phyloP scores from a whole-genome alignment of 805 yeast species.

The Candida railenensis region DNA sequence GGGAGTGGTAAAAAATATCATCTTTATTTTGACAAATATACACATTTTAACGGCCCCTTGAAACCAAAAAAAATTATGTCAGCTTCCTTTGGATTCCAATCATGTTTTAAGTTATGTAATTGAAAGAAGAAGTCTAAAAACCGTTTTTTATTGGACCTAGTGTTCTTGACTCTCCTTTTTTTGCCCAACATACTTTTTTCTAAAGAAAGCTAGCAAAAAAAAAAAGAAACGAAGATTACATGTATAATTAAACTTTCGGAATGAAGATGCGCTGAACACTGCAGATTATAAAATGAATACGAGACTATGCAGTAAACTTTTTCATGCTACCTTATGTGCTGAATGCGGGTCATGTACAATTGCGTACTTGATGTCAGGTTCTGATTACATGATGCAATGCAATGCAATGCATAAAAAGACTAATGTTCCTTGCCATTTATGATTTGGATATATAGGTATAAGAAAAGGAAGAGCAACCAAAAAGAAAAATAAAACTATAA shows the following conservation, averaged over 20 bases:
- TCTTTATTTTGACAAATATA: too few relatives aligned
- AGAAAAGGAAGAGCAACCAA: background rate
- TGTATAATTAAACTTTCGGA: background rate
- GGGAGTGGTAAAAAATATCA: too few relatives aligned
- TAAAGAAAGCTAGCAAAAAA: too few relatives aligned
- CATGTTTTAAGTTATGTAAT: too few relatives aligned
- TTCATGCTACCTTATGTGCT: background rate
- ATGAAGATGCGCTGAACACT: background rate
- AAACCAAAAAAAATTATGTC: too few relatives aligned
- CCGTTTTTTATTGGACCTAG: too few relatives aligned
- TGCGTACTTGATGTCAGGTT: background rate
- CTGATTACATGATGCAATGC: background rate
- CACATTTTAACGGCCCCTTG: too few relatives aligned
- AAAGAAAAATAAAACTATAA: background rate
- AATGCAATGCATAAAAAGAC: background rate
- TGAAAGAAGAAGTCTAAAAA: too few relatives aligned
- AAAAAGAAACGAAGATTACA: background rate
- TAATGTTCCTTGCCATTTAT: background rate
- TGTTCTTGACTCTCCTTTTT: too few relatives aligned
- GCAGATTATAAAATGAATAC: background rate
- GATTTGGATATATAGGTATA: too few relatives aligned
- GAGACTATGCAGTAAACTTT: slow-evolving; percentile 1
- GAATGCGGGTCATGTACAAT: background rate
- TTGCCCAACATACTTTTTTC: too few relatives aligned
- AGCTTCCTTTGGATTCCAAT: too few relatives aligned